Percentiles rank a stretch among this genome's conserved stretches.
Conservation (phyloP, 2,329 filamentous ascomycete species). For the Leptoxyphium fumago region DNA sequence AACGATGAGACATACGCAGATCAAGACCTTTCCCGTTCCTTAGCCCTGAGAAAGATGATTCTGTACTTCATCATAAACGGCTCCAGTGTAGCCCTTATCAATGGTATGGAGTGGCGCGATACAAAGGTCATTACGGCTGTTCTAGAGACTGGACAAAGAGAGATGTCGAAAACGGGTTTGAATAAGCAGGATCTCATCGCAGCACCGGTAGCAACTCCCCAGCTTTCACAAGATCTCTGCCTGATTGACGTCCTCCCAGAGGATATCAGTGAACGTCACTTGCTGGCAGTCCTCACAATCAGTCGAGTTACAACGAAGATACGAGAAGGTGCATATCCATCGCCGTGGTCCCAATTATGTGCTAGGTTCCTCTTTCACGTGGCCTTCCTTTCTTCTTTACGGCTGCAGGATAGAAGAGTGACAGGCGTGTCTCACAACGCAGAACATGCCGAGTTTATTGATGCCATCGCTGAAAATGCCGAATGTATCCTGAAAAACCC, state of each 20-base stretch:
- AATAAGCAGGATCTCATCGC: neutral
- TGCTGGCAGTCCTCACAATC: conserved; percentile 12
- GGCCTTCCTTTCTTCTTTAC: conserved; percentile 17
- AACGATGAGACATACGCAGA: conserved; percentile 3
- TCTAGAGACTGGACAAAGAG: conserved; percentile 22
- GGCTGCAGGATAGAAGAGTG: no score
- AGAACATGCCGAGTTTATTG: no score
- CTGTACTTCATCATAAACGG: conserved; percentile 39
- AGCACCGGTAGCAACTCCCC: no score
- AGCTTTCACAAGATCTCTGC: no score
- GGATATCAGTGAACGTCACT: conserved; percentile 13
- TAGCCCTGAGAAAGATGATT: conserved; percentile 35
- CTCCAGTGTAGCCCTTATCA: conserved; percentile 48
- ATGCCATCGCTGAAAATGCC: conserved; percentile 21
- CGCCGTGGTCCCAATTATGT: conserved; percentile 5
- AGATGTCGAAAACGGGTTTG: no score
- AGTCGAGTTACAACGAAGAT: conserved; percentile 7
- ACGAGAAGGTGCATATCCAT: neutral
- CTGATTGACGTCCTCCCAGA: no score
- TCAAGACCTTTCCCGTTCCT: conserved; percentile 10
- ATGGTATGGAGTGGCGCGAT: conserved; percentile 47
- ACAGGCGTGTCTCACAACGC: no score
- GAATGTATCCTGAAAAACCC: conserved; percentile 22
- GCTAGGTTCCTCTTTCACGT: conserved; percentile 16
- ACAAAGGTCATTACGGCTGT: conserved; percentile 45